Evolutionary conservation across 768 basidiomycete species (phyloP), one percentile per base, ranked within the genome.

Genomic region (Collybia sordida): DNA sequence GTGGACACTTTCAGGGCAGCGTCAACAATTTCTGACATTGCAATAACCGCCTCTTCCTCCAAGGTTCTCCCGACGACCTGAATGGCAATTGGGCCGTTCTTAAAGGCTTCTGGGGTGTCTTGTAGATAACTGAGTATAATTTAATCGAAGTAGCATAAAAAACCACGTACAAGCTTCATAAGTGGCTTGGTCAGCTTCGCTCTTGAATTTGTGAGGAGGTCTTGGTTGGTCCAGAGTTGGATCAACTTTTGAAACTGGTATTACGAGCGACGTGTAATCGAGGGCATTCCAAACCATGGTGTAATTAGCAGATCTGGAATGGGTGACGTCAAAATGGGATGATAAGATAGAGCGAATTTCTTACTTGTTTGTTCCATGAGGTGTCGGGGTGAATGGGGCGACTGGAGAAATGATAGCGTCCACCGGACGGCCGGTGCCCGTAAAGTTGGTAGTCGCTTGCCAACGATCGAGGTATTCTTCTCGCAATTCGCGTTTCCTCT

Each of bases 1-100:
- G 18, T 11, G 35, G 23, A 15, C 24, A 35, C 3, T 15, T 47
- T 47, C 36, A 47, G 38, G 8, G 40, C 22, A n/a, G 15, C 31
- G 40, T 81, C 83, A 9, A 87, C 79, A 19, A 90, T 75, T 58
- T 88, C 83, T 5, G 79, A 74, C 79, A 90, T 82, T 0, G 72
- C 77, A 45, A 90, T 77, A 2, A 88, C 78, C 0, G 82, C 88
- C 57, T 91, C 89, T 57, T 91, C 90, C 58, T 90, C 89, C 50
- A 82, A 68, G 4, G 83, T 86, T 38, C 83, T 73, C 2, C 85
- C 86, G 7, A 89, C 72, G 6, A 90, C 61, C 62, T 91, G 89
- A 24, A 91, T 61, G 5, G 72, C 67, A 15, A 90, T 70, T 0
- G 89, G 88, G 0, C 81, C 83, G 49, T 80, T 76, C 48, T 63